Evolutionary conservation across 441 rosid genomes (phyloP), one percentile per base, ranked within the genome.

Genomic region (Pelargonium cotyledonis): DNA sequence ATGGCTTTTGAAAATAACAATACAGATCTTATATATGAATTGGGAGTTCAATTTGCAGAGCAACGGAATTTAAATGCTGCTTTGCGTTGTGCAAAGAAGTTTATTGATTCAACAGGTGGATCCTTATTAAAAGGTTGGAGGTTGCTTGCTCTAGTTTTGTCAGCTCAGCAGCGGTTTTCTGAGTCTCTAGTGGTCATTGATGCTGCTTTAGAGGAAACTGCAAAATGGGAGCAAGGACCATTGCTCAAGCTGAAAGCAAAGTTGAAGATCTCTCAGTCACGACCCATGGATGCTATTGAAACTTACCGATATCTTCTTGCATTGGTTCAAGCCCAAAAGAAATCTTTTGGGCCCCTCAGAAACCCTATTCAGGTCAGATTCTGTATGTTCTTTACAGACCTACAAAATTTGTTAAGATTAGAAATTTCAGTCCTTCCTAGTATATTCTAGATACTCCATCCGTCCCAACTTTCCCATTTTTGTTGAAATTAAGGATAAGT

Each of bases 171-270:
- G 65, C 81, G 90, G 75, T 91, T 85, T 71, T 72, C 96, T 3
- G 96, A 89, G 85, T 91, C 98, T 74, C 92, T 85, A 76, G 90
- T 84, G 61, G 97, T 94, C 57, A 88, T 80, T 5, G 96, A 87
- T 78, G 98, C 97, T 65, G 96, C 97, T 73, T 81, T 91, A 66
- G 96, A 94, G 70, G 98, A 91, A 90, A 91, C 89, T 23, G 85
- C 89, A 51, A 91, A 85, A 72, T 94, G 97, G 97, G 96, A 94
- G 69, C 93, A 88, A 78, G 93, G 88, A 69, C 89, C 89, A 44
- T 73, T 94, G 21, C 83, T 91, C 64, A 90, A 85, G 81, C 80
- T 91, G 69, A 94, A 94, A 79, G 97, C 96, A 40, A 94, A 88
- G 81, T 77, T 94, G 73, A 82, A 88, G 78, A 83, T 86, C 72